Percentiles rank a stretch among this genome's conserved stretches.
phyloP scores from a whole-genome alignment of 192 early-diverging fungal genomes.

The Entomortierella beljakovae region DNA sequence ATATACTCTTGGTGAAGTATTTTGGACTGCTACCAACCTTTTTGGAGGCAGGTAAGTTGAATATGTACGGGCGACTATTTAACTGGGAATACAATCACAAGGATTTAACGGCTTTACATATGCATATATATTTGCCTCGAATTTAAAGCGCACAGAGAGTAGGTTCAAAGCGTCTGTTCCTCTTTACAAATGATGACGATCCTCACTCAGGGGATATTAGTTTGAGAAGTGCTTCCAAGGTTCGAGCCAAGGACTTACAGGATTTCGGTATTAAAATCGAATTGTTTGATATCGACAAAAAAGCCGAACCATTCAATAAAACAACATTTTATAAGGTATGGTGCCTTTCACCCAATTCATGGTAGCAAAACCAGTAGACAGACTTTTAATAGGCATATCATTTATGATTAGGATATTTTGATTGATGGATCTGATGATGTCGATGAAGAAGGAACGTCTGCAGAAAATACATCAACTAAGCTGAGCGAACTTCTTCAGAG shows the following conservation, averaged over 20 bases:
- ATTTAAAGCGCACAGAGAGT: conserved; percentile 57
- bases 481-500: conserved; percentile 62
- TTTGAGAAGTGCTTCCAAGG: conserved; percentile 63
- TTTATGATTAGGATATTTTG: conserved; percentile 51
- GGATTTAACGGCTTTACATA: background rate
- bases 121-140: background rate
- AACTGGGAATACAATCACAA: background rate
- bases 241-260: conserved; percentile 72
- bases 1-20: conserved; percentile 69
- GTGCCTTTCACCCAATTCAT: background rate
- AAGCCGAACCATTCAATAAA: conserved; percentile 63
- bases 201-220: conserved; percentile 65
- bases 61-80: background rate
- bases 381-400: background rate
- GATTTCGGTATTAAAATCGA: conserved; percentile 70
- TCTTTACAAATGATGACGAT: conserved; percentile 78
- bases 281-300: conserved; percentile 69
- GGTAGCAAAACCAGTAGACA: background rate
- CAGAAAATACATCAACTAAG: conserved; percentile 38
- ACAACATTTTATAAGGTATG: conserved; percentile 71
- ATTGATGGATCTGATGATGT: conserved; percentile 42
- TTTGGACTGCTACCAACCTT: conserved; percentile 71
- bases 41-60: conserved; percentile 66
- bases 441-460: conserved; percentile 15
- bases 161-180: conserved; percentile 72